Base-by-base conservation (phyloP, 2,329 filamentous ascomycete species). In the Epichloe sp. region DNA sequence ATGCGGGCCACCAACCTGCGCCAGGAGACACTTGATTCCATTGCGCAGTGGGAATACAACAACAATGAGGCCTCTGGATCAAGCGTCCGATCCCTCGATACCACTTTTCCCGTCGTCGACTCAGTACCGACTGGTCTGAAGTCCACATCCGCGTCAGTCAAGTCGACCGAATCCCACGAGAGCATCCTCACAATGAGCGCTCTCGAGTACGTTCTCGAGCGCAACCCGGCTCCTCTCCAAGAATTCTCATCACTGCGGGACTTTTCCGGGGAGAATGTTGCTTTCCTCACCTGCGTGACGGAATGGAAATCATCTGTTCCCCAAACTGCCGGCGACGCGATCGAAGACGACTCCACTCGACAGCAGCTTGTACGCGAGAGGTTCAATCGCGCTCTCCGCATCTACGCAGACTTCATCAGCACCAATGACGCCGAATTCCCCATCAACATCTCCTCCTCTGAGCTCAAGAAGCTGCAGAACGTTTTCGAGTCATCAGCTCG, bases 221-320 rank as follows among this genome's bases (percentile, higher is more conserved):
- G 73, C 47, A 82, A 83, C 60, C 77, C 79, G 0, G 68, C 73
- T 4, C 77, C 78, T 0, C 71, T 86, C 0, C 78, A 82, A 51
- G 66, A 79, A 49, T 86, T 83, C 61, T 82, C 83, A 0, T 81
- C 82, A 0, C 69, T 78, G 1, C 73, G 76, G 37, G 83, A 86
- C 57, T 85, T 86, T 60, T 85, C 82, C 0, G 82, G 81, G 14
- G 83, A 86, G 62, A 86, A 86, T 60, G 81, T 86, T 56, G 76
- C 80, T 36, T 86, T 86, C 61, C 67, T 86, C 2, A 79, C 72
- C 8, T 68, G 71, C n/a, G 73, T 83, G 1, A 66, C 71, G 1
- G 69, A 73, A 47, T 85, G 79, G 77, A 80, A 77, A 60, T 58
- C 60, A 3, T 64, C 63, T 1, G 62, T 66, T 44, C 63, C 66